Conservation (phyloP, 129 eudicot species). For the Lactuca saligna region DNA sequence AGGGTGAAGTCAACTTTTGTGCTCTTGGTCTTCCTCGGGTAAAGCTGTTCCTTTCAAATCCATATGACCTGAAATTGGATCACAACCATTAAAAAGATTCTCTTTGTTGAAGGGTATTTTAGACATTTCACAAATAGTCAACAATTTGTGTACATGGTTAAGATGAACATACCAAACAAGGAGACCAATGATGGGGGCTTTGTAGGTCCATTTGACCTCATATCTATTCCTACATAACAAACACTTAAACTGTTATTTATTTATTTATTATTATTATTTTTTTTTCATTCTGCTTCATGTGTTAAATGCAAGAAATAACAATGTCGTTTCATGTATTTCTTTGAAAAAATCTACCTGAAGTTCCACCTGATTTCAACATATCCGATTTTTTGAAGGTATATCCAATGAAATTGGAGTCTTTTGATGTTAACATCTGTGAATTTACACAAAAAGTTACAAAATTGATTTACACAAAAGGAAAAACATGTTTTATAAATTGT, state of each 20-base stretch:
- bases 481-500: not conserved
- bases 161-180: slow-evolving; percentile 62
- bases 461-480: not conserved
- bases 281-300: not conserved
- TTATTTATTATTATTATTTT: not conserved
- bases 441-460: slow-evolving; percentile 6
- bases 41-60: slow-evolving; percentile 49
- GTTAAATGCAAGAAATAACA: not conserved
- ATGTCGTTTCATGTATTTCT: too few species aligned
- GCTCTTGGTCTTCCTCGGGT: slow-evolving; percentile 56
- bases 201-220: slow-evolving; percentile 56
- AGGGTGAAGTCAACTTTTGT: slow-evolving; percentile 28
- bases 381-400: slow-evolving; percentile 89
- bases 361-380: slow-evolving; percentile 73
- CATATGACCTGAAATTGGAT: slow-evolving; percentile 37
- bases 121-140: not conserved
- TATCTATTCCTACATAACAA: slow-evolving; percentile 57
- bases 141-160: slow-evolving; percentile 1
- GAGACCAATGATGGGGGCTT: slow-evolving; percentile 72
- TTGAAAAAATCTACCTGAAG: slow-evolving; percentile 53
- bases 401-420: slow-evolving; percentile 89
- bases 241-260: slow-evolving; percentile 6
- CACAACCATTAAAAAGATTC: not conserved
- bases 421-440: slow-evolving; percentile 87
- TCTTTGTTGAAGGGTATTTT: slow-evolving; percentile 1